Evolutionary conservation across 1,139 yeast genomes (phyloP).

Genomic region (Kodamaea sp.): DNA sequence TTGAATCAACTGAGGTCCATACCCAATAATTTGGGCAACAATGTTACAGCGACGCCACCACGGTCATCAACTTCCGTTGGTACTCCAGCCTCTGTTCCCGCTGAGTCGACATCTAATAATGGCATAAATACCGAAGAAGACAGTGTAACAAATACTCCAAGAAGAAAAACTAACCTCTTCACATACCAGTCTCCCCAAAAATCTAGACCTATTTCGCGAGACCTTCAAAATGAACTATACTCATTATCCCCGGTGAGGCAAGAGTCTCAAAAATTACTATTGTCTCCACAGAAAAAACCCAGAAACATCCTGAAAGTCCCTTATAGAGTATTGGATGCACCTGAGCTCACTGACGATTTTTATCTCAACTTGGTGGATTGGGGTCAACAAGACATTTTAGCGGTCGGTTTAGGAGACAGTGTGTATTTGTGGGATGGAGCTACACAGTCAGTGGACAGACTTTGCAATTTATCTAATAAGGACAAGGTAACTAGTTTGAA

Average conservation of each 20-base stretch:
- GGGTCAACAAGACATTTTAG: slow-evolving; percentile 88
- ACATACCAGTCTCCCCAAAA: slow-evolving; percentile 72
- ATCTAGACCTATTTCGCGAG: slow-evolving; percentile 59
- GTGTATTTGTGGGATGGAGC: slow-evolving; percentile 92
- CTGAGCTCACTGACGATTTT: slow-evolving; percentile 91
- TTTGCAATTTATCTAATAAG: slow-evolving; percentile 65
- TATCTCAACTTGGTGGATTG: slow-evolving; percentile 91
- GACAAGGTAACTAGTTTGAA: slow-evolving; percentile 80
- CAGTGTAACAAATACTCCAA: slow-evolving; percentile 48
- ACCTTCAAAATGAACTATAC: slow-evolving; percentile 71
- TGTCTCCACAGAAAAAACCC: slow-evolving; percentile 80
- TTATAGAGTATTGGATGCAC: slow-evolving; percentile 92
- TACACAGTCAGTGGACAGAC: slow-evolving; percentile 78
- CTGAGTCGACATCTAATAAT: slow-evolving; percentile 6
- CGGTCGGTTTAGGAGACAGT: slow-evolving; percentile 86
- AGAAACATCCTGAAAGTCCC: slow-evolving; percentile 85
- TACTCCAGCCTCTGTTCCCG: slow-evolving; percentile 5
- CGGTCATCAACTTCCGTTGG: slow-evolving; percentile 7
- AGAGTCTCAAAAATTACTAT: slow-evolving; percentile 75
- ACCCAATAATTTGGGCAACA: background rate
- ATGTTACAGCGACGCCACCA: slow-evolving; percentile 10
- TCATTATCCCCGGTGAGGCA: slow-evolving; percentile 86
- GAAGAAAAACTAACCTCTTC: slow-evolving; percentile 60
- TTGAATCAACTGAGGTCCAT: slow-evolving; percentile 9
- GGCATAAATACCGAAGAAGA: slow-evolving; percentile 11